phyloP scores from a whole-genome alignment of 495 filamentous ascomycete genomes.

The Penicillium waksmanii region DNA sequence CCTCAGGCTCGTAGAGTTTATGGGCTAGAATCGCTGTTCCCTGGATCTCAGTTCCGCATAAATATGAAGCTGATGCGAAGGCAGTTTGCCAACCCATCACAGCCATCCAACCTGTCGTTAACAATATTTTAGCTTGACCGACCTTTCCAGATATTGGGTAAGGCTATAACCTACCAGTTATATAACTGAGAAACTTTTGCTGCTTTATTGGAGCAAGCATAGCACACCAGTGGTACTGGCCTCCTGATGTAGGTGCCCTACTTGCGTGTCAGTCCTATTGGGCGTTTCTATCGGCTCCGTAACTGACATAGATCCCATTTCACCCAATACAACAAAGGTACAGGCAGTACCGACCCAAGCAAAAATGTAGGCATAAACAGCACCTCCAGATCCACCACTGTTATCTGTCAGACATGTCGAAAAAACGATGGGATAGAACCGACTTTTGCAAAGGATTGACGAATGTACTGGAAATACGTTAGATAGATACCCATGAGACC shows the following conservation, averaged over 20 bases:
- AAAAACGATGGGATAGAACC: conserved; percentile 3
- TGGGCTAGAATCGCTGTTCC: conserved; percentile 31
- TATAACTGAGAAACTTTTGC: conserved; percentile 45
- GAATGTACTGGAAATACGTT: conserved; percentile 23
- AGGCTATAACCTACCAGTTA: conserved; percentile 33
- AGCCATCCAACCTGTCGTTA: conserved; percentile 33
- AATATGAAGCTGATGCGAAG: conserved; percentile 30
- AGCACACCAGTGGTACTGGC: conserved; percentile 52
- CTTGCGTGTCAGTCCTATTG: neutral
- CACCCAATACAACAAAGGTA: conserved; percentile 40
- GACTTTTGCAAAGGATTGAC: conserved; percentile 26
- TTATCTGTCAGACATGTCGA: conserved; percentile 7
- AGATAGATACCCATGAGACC: conserved; percentile 4
- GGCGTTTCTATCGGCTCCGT: neutral
- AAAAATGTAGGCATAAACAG: conserved; percentile 54
- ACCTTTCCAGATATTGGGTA: neutral
- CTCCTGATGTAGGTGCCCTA: conserved; percentile 43
- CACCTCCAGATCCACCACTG: conserved; percentile 51
- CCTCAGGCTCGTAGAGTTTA: conserved; percentile 27
- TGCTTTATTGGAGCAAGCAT: conserved; percentile 42
- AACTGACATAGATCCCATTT: conserved; percentile 50
- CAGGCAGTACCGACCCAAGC: conserved; percentile 50
- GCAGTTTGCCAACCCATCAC: conserved; percentile 40
- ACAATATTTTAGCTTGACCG: conserved; percentile 4
- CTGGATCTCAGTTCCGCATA: conserved; percentile 42